Percentiles rank a stretch among this genome's conserved stretches.
Evolutionary conservation across 768 basidiomycete genomes (phyloP).

Genomic region (Kwoniella sp.): DNA sequence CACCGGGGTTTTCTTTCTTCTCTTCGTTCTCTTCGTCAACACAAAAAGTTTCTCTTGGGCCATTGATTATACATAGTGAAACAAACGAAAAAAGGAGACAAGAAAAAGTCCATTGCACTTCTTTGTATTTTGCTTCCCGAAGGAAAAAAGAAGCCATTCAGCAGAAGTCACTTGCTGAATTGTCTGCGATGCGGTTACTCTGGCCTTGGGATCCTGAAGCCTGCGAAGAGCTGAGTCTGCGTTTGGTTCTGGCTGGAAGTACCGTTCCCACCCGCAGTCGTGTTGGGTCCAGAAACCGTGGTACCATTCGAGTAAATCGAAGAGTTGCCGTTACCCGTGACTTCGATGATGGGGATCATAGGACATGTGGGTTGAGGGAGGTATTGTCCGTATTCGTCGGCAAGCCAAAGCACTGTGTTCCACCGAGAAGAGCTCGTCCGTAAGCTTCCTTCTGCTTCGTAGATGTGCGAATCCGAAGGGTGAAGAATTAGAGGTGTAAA

Average conservation of each 20-base stretch:
- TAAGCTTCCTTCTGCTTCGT: not conserved
- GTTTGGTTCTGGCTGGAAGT: slow-evolving; percentile 15
- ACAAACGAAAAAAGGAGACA: no score
- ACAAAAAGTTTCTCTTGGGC: no score
- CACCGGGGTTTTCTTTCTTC: no score
- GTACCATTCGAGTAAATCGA: slow-evolving; percentile 23
- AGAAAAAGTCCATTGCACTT: no score
- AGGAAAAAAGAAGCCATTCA: no score
- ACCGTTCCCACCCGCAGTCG: slow-evolving; percentile 1
- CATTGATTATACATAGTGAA: no score
- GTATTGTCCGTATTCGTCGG: slow-evolving; percentile 53
- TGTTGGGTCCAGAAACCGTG: not conserved
- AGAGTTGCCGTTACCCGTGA: slow-evolving; percentile 29
- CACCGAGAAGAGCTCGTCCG: not conserved
- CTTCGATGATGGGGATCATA: slow-evolving; percentile 48
- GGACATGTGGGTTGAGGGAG: slow-evolving; percentile 52
- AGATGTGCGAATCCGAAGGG: no score
- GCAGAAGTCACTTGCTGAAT: no score
- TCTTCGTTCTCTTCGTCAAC: not conserved
- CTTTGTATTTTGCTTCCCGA: no score
- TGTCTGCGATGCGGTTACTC: no score
- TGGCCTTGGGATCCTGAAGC: slow-evolving; percentile 28
- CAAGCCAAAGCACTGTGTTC: slow-evolving; percentile 49
- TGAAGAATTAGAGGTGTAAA: no score
- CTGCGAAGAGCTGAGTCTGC: slow-evolving; percentile 23